Evolutionary conservation across 768 basidiomycete species (phyloP).

Genomic region (Infundibulicybe gibba): DNA sequence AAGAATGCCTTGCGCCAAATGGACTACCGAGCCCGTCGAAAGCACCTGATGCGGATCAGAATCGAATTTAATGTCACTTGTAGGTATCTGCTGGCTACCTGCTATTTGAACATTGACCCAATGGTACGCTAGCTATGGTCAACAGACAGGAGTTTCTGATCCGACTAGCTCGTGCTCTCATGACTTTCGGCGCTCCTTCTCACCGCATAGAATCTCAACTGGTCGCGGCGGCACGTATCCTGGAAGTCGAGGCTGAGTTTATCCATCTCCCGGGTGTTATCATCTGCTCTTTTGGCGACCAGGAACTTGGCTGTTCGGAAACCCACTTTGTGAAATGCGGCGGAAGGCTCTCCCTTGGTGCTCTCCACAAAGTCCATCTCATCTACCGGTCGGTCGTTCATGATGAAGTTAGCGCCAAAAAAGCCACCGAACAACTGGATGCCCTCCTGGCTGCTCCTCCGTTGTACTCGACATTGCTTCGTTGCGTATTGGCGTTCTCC

Average conservation of each 20-base stretch:
- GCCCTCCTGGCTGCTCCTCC: constrained; percentile 60
- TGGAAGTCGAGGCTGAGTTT: constrained; percentile 90
- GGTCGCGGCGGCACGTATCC: constrained; percentile 80
- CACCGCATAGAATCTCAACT: constrained; percentile 94
- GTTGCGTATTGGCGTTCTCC: constrained; percentile 66
- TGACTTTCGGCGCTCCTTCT: constrained; percentile 91
- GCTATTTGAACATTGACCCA: constrained; percentile 2
- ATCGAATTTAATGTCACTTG: constrained; percentile 78
- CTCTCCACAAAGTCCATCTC: constrained; percentile 78
- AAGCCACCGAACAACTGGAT: constrained; percentile 63
- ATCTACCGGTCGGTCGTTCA: constrained; percentile 88
- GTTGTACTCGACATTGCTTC: constrained; percentile 56
- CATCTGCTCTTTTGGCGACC: constrained; percentile 87
- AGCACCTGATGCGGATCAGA: constrained; percentile 57
- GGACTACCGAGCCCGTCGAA: constrained; percentile 66
- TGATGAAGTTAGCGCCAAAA: constrained; percentile 84
- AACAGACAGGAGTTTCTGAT: constrained; percentile 84
- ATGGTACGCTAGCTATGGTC: constrained; percentile 52
- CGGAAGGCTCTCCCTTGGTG: constrained; percentile 77
- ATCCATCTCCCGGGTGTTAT: constrained; percentile 81
- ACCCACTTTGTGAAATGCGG: constrained; percentile 84
- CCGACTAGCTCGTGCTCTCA: constrained; percentile 80
- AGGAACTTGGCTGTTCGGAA: constrained; percentile 84
- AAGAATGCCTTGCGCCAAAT: constrained; percentile 57
- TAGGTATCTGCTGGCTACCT: constrained; percentile 22